A percentile compares a stretch with the other conserved stretches of the same genome.
These are phyloP conservation scores for Calonectria hawksworthii DNA, from an alignment of 2,329 filamentous ascomycete genomes.

Conservation along the genomic window DNA sequence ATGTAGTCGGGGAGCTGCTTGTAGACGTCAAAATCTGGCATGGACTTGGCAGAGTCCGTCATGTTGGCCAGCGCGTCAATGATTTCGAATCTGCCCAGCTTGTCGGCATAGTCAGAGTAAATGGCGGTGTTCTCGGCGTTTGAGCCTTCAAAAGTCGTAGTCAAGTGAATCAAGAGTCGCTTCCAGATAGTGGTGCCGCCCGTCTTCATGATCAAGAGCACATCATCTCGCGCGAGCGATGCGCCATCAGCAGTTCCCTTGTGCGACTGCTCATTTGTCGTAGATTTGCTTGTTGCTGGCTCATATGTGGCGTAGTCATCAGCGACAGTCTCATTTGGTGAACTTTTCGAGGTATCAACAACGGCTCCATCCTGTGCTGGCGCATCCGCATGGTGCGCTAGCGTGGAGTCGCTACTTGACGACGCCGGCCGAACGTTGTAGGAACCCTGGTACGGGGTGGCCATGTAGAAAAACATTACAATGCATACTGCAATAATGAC, in stretches of 20 bases:
- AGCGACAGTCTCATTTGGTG: neutral
- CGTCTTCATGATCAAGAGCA: conserved; percentile 45
- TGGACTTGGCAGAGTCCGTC: conserved; percentile 29
- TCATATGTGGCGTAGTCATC: neutral
- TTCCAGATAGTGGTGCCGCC: conserved; percentile 45
- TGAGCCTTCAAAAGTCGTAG: conserved; percentile 32
- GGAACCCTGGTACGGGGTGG: neutral
- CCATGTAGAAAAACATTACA: conserved; percentile 32
- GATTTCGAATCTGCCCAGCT: conserved; percentile 35
- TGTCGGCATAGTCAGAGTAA: conserved; percentile 43
- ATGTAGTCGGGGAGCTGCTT: conserved; percentile 41
- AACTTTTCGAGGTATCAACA: neutral
- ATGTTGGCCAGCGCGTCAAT: conserved; percentile 43
- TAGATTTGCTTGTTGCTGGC: neutral
- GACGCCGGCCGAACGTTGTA: neutral
- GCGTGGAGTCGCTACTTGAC: neutral
- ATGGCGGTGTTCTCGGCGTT: conserved; percentile 38
- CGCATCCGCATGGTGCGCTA: neutral
- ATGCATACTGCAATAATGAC: conserved; percentile 41
- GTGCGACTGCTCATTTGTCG: neutral
- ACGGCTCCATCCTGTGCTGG: neutral
- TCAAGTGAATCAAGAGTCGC: conserved; percentile 41
- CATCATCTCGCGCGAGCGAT: conserved; percentile 32
- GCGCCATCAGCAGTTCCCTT: neutral
- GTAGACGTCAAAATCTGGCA: conserved; percentile 42